Evolutionary conservation across 257 asterid genomes (phyloP), one percentile per base, ranked within the genome.

Genomic region (Voacanga thouarsii): DNA sequence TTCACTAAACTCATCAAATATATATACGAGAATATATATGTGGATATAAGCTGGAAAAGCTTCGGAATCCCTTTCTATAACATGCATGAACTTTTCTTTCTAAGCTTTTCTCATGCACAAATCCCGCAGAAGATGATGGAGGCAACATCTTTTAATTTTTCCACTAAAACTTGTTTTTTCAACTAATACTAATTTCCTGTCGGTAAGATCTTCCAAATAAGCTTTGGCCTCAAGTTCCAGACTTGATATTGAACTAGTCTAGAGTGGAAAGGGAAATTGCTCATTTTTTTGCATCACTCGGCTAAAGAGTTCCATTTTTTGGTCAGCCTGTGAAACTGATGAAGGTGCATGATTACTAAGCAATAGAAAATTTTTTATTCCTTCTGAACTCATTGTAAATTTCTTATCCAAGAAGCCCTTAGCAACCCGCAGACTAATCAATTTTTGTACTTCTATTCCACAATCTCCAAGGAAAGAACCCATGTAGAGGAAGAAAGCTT

Each of bases 61-160:
- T 18, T 75, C 12, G 2, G 1, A 47, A 61, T 47, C 8, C 64
- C 45, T 37, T 26, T 43, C 18, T 18, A 7, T 6, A 0, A 75
- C 12, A 72, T 78, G 78, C 84, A 80, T 69, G 77, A 86, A 82
- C 30, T 80, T 82, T 51, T 84, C 84, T 73, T 68, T 79, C 55
- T 47, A 21, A 55, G 90, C 85, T 78, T 82, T 79, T 80, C 77
- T 83, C 72, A 80, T 23, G 86, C 88, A 80, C 33, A 84, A 82
- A 0, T 82, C 82, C 26, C 75, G 81, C 21, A 84, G 64, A 28
- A 84, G 74, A 76, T 87, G 88, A 65, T 87, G 88, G 61, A 84
- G 39, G 47, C 71, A 72, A 77, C 86, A 86, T 8, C 75, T 76
- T 65, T 49, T 73, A 82, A 64, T 80, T 72, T 71, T 82, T 7